phyloP scores from a whole-genome alignment of 768 basidiomycete genomes.

The Rhizopogon vinicolor region DNA sequence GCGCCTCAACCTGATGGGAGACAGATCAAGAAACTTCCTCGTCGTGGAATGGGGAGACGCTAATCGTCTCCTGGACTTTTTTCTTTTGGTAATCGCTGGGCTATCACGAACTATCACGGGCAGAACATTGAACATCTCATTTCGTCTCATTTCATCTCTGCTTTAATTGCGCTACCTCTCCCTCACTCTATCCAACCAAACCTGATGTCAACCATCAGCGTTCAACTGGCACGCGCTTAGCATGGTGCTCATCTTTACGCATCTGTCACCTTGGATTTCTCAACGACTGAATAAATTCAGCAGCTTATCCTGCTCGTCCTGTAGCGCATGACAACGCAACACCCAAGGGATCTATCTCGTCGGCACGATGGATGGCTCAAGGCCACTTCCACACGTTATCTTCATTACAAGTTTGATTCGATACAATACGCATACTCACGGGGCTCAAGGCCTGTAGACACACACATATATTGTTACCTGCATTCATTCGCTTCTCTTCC shows the following conservation, averaged over 20 bases:
- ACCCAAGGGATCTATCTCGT: slow-evolving; percentile 12
- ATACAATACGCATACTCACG: slow-evolving; percentile 22
- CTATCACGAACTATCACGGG: neutral
- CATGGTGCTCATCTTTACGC: slow-evolving; percentile 1
- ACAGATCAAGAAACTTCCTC: slow-evolving; percentile 54
- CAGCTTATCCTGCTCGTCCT: slow-evolving; percentile 1
- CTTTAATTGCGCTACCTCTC: slow-evolving; percentile 17
- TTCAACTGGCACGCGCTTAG: slow-evolving; percentile 7
- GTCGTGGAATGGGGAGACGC: slow-evolving; percentile 26
- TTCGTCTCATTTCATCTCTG: slow-evolving; percentile 1
- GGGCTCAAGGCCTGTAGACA: slow-evolving; percentile 32
- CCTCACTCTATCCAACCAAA: neutral
- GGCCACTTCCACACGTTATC: slow-evolving; percentile 15
- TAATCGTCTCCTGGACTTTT: slow-evolving; percentile 6
- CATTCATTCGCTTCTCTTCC: slow-evolving; percentile 14
- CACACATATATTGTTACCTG: slow-evolving; percentile 11
- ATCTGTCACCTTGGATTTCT: slow-evolving; percentile 4
- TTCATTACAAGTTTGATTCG: slow-evolving; percentile 2
- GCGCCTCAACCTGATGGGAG: slow-evolving; percentile 35
- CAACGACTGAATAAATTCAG: neutral
- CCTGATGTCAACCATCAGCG: slow-evolving; percentile 23
- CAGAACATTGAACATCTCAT: neutral
- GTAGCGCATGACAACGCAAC: slow-evolving; percentile 4
- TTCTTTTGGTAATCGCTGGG: slow-evolving; percentile 1
- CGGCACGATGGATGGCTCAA: slow-evolving; percentile 21